These are phyloP conservation scores for Oropetium thomaeum DNA, from an alignment of 176 grass and related monocot genomes.

Conservation along the genomic window DNA sequence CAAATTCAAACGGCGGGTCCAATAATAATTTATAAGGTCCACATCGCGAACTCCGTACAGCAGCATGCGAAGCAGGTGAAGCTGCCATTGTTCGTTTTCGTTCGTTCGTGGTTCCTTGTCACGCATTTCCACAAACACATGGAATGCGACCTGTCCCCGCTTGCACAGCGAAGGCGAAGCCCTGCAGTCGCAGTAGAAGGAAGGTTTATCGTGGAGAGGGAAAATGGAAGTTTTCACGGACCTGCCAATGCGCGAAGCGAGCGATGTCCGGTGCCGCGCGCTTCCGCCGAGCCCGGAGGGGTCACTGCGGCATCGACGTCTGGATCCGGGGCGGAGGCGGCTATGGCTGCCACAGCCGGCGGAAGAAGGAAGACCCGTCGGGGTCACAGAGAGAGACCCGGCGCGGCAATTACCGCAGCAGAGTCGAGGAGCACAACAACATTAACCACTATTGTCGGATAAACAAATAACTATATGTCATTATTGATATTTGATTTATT, in stretches of 20 bases:
- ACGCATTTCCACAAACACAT: background rate
- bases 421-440: too few relatives aligned
- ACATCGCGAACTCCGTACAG: background rate
- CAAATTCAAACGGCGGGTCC: background rate
- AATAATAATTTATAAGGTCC: background rate
- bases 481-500: too few relatives aligned
- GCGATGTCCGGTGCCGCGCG: background rate
- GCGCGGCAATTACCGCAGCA: too few relatives aligned
- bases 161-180: too few relatives aligned
- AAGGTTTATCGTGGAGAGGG: background rate
- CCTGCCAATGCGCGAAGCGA: conserved; percentile 6
- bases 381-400: too few relatives aligned
- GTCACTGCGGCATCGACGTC: conserved; percentile 21
- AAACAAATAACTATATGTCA: too few relatives aligned
- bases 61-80: too few relatives aligned
- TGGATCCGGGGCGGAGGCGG: background rate
- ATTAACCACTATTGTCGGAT: too few relatives aligned
- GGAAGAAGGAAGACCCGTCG: too few relatives aligned
- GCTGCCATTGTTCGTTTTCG: too few relatives aligned
- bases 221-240: background rate
- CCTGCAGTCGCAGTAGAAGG: background rate
- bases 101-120: background rate
- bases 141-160: background rate
- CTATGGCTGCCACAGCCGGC: background rate
- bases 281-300: background rate